Evolutionary conservation across 306 rosid species (phyloP), one percentile per base, ranked within the genome.

Genomic region (Castanea mollissima): DNA sequence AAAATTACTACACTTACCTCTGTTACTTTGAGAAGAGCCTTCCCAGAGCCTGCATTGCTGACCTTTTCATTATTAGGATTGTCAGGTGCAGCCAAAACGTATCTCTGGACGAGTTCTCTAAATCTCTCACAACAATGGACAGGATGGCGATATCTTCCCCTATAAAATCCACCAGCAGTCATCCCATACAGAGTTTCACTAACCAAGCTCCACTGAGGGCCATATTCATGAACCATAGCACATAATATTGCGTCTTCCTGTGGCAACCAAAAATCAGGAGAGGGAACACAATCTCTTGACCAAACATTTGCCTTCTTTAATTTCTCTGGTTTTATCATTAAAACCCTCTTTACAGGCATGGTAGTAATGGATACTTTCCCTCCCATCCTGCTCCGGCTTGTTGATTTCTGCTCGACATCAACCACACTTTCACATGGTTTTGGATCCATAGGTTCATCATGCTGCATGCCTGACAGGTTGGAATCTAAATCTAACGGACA

Each of bases 61-160:
- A 68, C 79, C 83, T 93, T 95, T 74, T 95, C 99, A 75, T 79
- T 79, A 84, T 88, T 93, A 67, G 91, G 84, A 83, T 87, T 85
- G 76, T 95, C 97, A 16, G 90, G 74, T 0, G 88, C 76, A 58
- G 88, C 85, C 82, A 93, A 79, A 57, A 95, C 86, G 84, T 91
- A 87, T 74, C 82, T 91, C 78, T 95, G 98, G 79, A 95, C 82
- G 67, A 95, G 91, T 78, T 95, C 99, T 79, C 99, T 85, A 77
- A 85, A 95, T 79, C 99, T 91, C 89, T 95, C 99, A 80, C 99
- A 92, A 75, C 98, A 95, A 89, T 93, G 98, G 75, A 85, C 93
- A 31, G 98, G 96, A 92, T 93, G 99, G 51, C 98, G 98, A 84
- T 90, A 93, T 76, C 96, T 88, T 55, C 99, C 99, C 88, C 94